Conservation (phyloP, 176 grass and related monocot species). For the Triticum urartu region DNA sequence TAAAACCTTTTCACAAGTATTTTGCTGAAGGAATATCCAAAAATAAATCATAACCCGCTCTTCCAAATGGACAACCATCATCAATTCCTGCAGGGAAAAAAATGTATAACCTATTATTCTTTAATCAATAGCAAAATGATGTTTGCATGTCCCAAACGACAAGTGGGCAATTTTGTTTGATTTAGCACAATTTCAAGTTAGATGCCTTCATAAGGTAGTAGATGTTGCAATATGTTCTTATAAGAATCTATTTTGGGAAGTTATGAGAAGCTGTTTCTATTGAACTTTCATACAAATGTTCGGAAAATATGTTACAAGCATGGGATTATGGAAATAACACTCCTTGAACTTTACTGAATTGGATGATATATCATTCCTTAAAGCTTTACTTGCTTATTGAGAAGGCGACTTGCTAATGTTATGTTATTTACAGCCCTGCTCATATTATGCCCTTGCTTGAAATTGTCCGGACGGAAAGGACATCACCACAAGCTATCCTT, state of each 20-base stretch:
- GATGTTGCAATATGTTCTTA: background rate
- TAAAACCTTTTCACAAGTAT: background rate
- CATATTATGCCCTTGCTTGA: conserved; percentile 94
- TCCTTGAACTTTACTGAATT: background rate
- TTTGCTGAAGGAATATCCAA: background rate
- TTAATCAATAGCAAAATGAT: background rate
- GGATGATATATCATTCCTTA: background rate
- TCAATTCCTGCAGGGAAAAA: background rate
- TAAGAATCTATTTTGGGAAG: background rate
- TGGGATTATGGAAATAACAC: background rate
- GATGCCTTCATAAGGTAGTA: background rate
- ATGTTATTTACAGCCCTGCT: conserved; percentile 72
- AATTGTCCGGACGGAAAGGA: conserved; percentile 88
- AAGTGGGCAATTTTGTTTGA: background rate
- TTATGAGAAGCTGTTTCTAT: background rate
- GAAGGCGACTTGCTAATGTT: conserved; percentile 7
- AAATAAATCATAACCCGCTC: background rate
- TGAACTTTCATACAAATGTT: conserved; percentile 12
- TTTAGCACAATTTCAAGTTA: background rate
- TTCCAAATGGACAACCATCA: background rate
- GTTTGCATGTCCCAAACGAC: background rate
- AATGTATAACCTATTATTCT: background rate
- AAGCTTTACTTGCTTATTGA: background rate
- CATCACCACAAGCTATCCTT: conserved; percentile 83
- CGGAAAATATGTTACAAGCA: background rate